A percentile compares a stretch with the other conserved stretches of the same genome.
These are phyloP conservation scores for Eucalyptus erythrocorys DNA, from an alignment of 345 rosid species.

Conservation along the genomic window DNA sequence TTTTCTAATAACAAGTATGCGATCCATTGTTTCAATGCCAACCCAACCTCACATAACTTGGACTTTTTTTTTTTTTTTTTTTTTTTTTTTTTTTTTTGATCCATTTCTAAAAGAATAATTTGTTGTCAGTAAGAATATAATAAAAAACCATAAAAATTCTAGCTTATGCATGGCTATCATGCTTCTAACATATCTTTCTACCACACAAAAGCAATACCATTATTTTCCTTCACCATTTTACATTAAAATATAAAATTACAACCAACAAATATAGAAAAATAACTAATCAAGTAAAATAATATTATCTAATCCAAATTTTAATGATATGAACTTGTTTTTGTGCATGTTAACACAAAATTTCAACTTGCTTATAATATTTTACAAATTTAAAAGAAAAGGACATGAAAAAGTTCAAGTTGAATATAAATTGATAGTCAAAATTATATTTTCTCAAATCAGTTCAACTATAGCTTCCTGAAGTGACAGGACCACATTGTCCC, in stretches of 20 bases:
- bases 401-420: neutral
- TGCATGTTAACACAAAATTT: neutral
- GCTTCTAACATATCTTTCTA: neutral
- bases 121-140: neutral
- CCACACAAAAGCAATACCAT: neutral
- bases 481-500: neutral
- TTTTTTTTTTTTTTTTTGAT: accelerated
- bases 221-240: neutral
- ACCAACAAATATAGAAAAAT: neutral
- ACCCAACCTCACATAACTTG: neutral
- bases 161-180: neutral
- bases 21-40: neutral
- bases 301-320: neutral
- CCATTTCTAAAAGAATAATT: neutral
- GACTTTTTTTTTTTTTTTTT: neutral
- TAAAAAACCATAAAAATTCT: neutral
- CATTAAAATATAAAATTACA: neutral
- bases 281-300: neutral
- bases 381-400: neutral
- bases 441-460: neutral
- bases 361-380: neutral
- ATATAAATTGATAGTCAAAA: neutral
- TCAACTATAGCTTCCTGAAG: neutral
- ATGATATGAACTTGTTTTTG: neutral
- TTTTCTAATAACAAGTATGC: neutral